Evolutionary conservation across 2,329 filamentous ascomycete species (phyloP).

Genomic region (Fusarium sp.): DNA sequence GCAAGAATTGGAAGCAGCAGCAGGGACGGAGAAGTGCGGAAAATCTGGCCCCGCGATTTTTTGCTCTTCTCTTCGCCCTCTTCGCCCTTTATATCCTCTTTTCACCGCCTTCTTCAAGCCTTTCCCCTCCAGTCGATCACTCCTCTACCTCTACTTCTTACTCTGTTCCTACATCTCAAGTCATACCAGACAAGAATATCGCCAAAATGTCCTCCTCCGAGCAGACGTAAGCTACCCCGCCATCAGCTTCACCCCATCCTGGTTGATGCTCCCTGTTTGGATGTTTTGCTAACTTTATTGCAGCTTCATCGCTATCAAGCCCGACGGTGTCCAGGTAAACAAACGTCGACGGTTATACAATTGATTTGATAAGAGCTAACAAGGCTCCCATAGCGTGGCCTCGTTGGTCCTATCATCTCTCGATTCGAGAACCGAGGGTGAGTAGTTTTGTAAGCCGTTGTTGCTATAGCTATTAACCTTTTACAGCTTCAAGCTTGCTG

Average conservation of each 20-base stretch:
- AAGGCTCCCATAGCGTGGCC: slow-evolving; percentile 77
- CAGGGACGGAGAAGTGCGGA: slow-evolving; percentile 45
- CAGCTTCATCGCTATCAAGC: slow-evolving; percentile 99
- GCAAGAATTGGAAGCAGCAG: slow-evolving; percentile 34
- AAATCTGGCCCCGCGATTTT: slow-evolving; percentile 57
- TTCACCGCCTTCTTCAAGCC: slow-evolving; percentile 43
- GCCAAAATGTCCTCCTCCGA: slow-evolving; percentile 76
- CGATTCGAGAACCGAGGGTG: slow-evolving; percentile 97
- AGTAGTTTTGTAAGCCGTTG: slow-evolving; percentile 43
- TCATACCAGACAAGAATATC: slow-evolving; percentile 43
- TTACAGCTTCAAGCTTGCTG: slow-evolving; percentile 92
- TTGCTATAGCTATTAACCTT: slow-evolving; percentile 17
- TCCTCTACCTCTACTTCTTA: slow-evolving; percentile 36
- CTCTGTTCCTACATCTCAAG: slow-evolving; percentile 43
- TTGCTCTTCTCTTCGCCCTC: slow-evolving; percentile 51
- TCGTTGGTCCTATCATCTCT: slow-evolving; percentile 95
- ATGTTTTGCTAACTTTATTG: slow-evolving; percentile 41
- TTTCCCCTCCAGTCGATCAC: slow-evolving; percentile 44
- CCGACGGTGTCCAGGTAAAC: slow-evolving; percentile 96
- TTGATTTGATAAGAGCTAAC: slow-evolving; percentile 20
- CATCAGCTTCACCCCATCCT: slow-evolving; percentile 27
- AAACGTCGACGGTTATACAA: not conserved
- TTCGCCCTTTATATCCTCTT: slow-evolving; percentile 50
- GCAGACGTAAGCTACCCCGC: slow-evolving; percentile 78
- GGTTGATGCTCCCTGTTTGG: slow-evolving; percentile 32